Conservation (phyloP, 768 basidiomycete species). For the Porpolomopsis calyptriformis region DNA sequence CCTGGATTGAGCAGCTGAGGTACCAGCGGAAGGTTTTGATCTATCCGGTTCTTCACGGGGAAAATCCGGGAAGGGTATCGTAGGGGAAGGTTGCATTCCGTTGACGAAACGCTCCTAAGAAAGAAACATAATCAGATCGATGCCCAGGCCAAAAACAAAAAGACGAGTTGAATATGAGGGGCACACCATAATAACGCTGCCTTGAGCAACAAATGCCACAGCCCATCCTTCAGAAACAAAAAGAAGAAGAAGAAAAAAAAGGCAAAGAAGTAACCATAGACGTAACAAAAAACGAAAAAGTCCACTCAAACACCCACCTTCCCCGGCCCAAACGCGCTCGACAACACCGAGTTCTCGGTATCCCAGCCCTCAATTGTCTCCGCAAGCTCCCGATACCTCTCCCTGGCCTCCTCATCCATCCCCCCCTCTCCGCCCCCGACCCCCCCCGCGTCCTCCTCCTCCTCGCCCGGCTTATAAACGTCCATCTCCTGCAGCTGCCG, state of each 20-base stretch:
- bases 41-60: slow-evolving; percentile 56
- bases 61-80: slow-evolving; percentile 36
- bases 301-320: slow-evolving; percentile 41
- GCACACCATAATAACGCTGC: too few species aligned
- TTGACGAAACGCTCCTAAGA: slow-evolving; percentile 29
- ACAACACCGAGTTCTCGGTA: slow-evolving; percentile 65
- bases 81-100: slow-evolving; percentile 39
- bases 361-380: slow-evolving; percentile 73
- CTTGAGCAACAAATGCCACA: too few species aligned
- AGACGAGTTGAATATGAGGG: too few species aligned
- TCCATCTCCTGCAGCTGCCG: slow-evolving; percentile 67
- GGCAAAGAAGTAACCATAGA: neutral
- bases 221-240: too few species aligned
- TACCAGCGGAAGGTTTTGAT: slow-evolving; percentile 44
- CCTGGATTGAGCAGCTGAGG: slow-evolving; percentile 78
- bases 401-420: slow-evolving; percentile 56
- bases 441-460: too few species aligned
- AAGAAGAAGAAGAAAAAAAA: neutral
- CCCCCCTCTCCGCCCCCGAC: too few species aligned
- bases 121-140: neutral
- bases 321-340: slow-evolving; percentile 48
- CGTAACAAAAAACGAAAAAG: slow-evolving; percentile 2
- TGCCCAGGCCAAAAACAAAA: neutral
- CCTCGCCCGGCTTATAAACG: slow-evolving; percentile 51
- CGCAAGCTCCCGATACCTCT: slow-evolving; percentile 66